Base-by-base conservation (phyloP, 1,284 basidiomycete genomes). In the Tilletia setariae region DNA sequence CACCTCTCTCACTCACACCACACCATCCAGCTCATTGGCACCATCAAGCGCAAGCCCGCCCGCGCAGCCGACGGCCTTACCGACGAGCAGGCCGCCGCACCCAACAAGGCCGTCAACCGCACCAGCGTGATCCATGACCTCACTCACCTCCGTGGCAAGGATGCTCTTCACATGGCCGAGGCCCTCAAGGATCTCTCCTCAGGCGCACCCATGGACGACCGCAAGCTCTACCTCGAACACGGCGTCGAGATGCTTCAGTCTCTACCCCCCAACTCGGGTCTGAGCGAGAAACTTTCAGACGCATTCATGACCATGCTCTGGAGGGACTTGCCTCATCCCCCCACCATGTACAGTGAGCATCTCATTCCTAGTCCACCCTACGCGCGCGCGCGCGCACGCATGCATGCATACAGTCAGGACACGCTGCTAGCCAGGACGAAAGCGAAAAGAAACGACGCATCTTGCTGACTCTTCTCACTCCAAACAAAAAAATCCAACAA, bases 321-420 rank as follows among this genome's bases (percentile, higher is more conserved):
- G 70, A 64, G 65, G 35, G 90, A 93, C 74, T 85, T 92, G 42
- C 83, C 87, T 0, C 91, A 93, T 79, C 91, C 91, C 2, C 86
- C 91, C 6, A 83, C 87, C 3, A 88, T 90, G 1, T 88, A 85
- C 74, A n/a, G n/a, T n/a, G n/a, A n/a, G n/a, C n/a, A n/a, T n/a
- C n/a, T n/a, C n/a, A n/a, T n/a, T n/a, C n/a, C n/a, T n/a, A n/a
- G n/a, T n/a, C n/a, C n/a, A n/a, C n/a, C n/a, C n/a, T n/a, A n/a
- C n/a, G n/a, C n/a, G n/a, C n/a, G n/a, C n/a, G n/a, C n/a, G n/a
- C n/a, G n/a, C n/a, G n/a, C n/a, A n/a, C n/a, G n/a, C n/a, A n/a
- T n/a, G n/a, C n/a, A n/a, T n/a, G n/a, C n/a, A n/a, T n/a, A n/a
- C n/a, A n/a, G n/a, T n/a, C n/a, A n/a, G n/a, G n/a, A n/a, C n/a